Percentiles rank a stretch among this genome's conserved stretches.
These are phyloP conservation scores for Solanum dulcamara DNA, from an alignment of 257 asterid genomes.

Conservation along the genomic window DNA sequence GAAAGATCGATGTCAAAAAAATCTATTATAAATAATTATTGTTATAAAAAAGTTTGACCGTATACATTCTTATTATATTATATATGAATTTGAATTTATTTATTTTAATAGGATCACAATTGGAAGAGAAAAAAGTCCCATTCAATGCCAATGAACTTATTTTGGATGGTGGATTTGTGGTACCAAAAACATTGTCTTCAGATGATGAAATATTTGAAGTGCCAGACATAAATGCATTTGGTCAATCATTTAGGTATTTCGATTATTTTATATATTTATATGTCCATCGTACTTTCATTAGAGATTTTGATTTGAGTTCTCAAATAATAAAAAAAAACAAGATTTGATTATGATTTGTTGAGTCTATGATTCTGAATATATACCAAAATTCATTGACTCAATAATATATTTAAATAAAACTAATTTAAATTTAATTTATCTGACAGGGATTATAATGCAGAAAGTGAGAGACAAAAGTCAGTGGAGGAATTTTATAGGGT, in stretches of 20 bases:
- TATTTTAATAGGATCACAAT: constrained; percentile 7
- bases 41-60: background rate
- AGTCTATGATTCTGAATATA: background rate
- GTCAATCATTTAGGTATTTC: constrained; percentile 33
- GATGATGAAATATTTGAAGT: constrained; percentile 20
- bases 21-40: background rate
- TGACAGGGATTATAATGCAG: constrained; percentile 50
- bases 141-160: constrained; percentile 25
- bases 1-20: background rate
- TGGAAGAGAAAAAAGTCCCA: constrained; percentile 14
- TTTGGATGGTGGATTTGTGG: constrained; percentile 37
- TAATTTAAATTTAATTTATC: background rate
- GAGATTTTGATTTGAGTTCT: fast-evolving
- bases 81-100: background rate
- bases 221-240: constrained; percentile 45
- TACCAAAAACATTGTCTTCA: constrained; percentile 15
- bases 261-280: background rate
- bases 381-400: background rate
- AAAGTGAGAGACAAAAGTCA: constrained; percentile 46
- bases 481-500: constrained; percentile 65
- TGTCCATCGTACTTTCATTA: fast-evolving
- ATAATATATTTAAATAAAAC: too few relatives aligned
- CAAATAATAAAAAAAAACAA: background rate
- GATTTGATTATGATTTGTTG: background rate
- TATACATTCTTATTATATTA: background rate